A percentile compares a stretch with the other conserved stretches of the same genome.
Conservation (phyloP, 768 basidiomycete species). For the Mycena chlorophos region DNA sequence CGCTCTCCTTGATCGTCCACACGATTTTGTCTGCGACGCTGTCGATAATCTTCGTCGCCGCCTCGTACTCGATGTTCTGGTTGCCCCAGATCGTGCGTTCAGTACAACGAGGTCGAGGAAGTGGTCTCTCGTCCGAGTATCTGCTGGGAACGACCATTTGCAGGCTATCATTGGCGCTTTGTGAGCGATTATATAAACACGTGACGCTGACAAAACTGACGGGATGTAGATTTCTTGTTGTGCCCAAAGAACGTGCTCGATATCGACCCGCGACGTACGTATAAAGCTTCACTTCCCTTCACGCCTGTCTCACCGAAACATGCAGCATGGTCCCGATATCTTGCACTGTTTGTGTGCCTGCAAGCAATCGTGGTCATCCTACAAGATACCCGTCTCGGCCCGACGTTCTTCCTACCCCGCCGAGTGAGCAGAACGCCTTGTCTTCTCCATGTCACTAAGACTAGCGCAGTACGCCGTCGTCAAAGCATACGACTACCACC, state of each 20-base stretch:
- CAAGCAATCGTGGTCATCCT: constrained; percentile 65
- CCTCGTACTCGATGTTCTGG: constrained; percentile 82
- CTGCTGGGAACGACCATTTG: constrained; percentile 75
- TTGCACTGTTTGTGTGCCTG: constrained; percentile 59
- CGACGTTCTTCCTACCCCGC: constrained; percentile 80
- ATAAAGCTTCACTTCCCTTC: background rate
- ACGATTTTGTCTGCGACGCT: constrained; percentile 69
- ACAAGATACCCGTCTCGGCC: constrained; percentile 70
- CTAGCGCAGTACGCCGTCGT: constrained; percentile 52
- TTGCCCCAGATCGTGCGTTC: constrained; percentile 82
- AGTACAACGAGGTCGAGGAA: constrained; percentile 64
- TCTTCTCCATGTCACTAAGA: constrained; percentile 4
- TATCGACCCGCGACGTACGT: constrained; percentile 69
- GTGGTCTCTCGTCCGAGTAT: constrained; percentile 69
- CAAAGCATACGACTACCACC: constrained; percentile 84
- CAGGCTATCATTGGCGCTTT: constrained; percentile 68
- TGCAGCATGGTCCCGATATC: constrained; percentile 63
- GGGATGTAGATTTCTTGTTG: constrained; percentile 67
- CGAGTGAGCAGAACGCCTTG: constrained; percentile 44
- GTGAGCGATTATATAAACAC: constrained; percentile 46
- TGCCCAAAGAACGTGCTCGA: constrained; percentile 89
- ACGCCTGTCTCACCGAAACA: background rate
- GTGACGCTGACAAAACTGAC: background rate
- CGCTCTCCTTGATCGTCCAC: constrained; percentile 71
- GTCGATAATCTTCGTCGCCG: constrained; percentile 62